phyloP scores from a whole-genome alignment of 2,329 filamentous ascomycete genomes.

The Xylaria sp. region DNA sequence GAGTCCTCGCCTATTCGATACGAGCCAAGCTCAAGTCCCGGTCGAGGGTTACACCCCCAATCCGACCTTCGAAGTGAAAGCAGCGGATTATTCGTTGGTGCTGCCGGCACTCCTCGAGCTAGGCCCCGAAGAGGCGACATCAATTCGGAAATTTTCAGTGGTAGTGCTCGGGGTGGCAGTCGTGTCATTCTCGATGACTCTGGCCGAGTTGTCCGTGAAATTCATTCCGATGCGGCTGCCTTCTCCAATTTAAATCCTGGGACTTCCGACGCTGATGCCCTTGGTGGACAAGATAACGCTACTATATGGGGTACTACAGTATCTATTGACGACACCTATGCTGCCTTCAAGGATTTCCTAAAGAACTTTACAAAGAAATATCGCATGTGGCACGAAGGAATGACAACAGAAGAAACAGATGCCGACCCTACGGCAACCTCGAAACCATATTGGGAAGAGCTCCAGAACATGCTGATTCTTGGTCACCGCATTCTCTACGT shows the following conservation, averaged over 20 bases:
- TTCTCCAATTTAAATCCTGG: constrained; percentile 77
- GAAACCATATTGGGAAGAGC: constrained; percentile 84
- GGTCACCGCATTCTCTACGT: constrained; percentile 87
- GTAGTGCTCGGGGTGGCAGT: constrained; percentile 63
- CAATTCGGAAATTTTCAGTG: constrained; percentile 77
- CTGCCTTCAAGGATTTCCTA: constrained; percentile 90
- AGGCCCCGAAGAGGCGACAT: constrained; percentile 83
- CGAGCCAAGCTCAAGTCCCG: constrained; percentile 87
- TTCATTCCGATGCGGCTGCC: constrained; percentile 69
- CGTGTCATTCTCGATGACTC: constrained; percentile 70
- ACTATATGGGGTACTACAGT: constrained; percentile 98
- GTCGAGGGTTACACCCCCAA: constrained; percentile 69
- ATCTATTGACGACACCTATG: constrained; percentile 88
- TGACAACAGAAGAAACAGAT: constrained; percentile 78
- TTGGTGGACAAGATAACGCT: constrained; percentile 83
- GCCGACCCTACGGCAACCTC: constrained; percentile 77
- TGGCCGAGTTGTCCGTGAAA: constrained; percentile 68
- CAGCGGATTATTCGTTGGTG: constrained; percentile 86
- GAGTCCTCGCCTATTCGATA: constrained; percentile 95
- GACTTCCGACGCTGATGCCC: constrained; percentile 89
- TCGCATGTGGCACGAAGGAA: constrained; percentile 89
- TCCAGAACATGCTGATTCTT: constrained; percentile 91
- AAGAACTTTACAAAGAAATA: constrained; percentile 94
- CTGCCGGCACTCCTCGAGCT: constrained; percentile 63
- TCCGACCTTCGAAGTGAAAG: constrained; percentile 83